Conservation (phyloP, 108 stramenopile species). For the Conticribra weissflogii region DNA sequence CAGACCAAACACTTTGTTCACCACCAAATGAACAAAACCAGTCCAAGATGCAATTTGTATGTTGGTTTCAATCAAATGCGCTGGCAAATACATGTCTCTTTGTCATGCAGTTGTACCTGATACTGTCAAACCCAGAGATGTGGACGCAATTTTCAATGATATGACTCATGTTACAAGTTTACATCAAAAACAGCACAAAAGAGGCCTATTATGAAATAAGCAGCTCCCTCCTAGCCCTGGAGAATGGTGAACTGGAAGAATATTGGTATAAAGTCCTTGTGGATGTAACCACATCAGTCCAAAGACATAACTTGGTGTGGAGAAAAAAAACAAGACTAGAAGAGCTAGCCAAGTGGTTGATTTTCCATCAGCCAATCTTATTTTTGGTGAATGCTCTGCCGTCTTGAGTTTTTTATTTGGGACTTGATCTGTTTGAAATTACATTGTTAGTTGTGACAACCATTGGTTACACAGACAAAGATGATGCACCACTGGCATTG, state of each 20-base stretch:
- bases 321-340: conserved; percentile 22
- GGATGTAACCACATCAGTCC: conserved; percentile 62
- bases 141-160: conserved; percentile 56
- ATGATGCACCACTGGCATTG: conserved; percentile 64
- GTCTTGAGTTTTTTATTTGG: conserved; percentile 54
- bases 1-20: conserved; percentile 87
- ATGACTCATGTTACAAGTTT: conserved; percentile 47
- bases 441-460: conserved; percentile 83
- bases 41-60: conserved; percentile 75
- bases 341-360: conserved; percentile 55
- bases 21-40: conserved; percentile 56
- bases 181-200: conserved; percentile 51
- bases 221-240: conserved; percentile 40
- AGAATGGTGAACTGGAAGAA: conserved; percentile 61
- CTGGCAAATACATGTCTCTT: conserved; percentile 88
- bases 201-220: conserved; percentile 70
- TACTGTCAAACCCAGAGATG: conserved; percentile 42
- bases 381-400: conserved; percentile 75
- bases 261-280: conserved; percentile 86
- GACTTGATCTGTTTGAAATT: conserved; percentile 64
- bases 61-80: conserved; percentile 79
- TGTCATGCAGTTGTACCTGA: conserved; percentile 77
- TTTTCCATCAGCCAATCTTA: conserved; percentile 58
- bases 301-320: conserved; percentile 14
- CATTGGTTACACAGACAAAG: conserved; percentile 64